These are phyloP conservation scores for Jamesozyma jinghongensis DNA, from an alignment of 805 yeast species.

Conservation along the genomic window DNA sequence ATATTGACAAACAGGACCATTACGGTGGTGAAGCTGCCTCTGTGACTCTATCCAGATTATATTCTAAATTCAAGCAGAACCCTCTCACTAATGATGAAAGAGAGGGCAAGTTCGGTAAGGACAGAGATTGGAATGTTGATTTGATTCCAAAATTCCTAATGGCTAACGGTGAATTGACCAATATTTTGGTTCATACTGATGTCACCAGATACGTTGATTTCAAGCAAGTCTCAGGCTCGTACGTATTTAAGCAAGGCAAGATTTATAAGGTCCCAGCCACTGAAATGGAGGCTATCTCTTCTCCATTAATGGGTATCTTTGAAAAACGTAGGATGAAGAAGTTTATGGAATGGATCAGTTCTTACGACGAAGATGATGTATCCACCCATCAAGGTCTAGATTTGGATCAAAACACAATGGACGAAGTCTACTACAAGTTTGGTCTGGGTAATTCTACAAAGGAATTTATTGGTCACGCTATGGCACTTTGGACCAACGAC, in stretches of 20 bases:
- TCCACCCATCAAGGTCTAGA: conserved; percentile 81
- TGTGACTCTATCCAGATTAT: conserved; percentile 57
- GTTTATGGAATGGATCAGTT: conserved; percentile 80
- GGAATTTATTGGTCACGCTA: conserved; percentile 96
- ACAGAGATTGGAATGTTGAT: conserved; percentile 97
- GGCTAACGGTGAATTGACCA: conserved; percentile 97
- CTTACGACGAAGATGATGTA: conserved; percentile 66
- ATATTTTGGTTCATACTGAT: conserved; percentile 88
- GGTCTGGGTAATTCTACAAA: conserved; percentile 89
- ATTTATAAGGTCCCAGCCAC: conserved; percentile 93
- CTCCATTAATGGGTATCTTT: conserved; percentile 90
- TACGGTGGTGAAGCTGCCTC: conserved; percentile 93
- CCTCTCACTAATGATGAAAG: conserved; percentile 57
- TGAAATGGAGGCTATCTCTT: conserved; percentile 81
- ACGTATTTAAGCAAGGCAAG: conserved; percentile 77
- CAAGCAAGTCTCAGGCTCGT: conserved; percentile 93
- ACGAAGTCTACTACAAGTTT: conserved; percentile 77
- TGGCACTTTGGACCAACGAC: conserved; percentile 95
- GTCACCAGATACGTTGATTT: conserved; percentile 94
- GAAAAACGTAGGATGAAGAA: conserved; percentile 93
- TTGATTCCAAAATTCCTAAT: conserved; percentile 92
- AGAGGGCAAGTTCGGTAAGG: conserved; percentile 69
- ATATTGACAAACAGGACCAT: conserved; percentile 92
- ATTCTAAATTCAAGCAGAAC: conserved; percentile 78
- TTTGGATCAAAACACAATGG: conserved; percentile 82